Evolutionary conservation across 345 rosid genomes (phyloP), one percentile per base, ranked within the genome.

Genomic region (Erodium maritimum): DNA sequence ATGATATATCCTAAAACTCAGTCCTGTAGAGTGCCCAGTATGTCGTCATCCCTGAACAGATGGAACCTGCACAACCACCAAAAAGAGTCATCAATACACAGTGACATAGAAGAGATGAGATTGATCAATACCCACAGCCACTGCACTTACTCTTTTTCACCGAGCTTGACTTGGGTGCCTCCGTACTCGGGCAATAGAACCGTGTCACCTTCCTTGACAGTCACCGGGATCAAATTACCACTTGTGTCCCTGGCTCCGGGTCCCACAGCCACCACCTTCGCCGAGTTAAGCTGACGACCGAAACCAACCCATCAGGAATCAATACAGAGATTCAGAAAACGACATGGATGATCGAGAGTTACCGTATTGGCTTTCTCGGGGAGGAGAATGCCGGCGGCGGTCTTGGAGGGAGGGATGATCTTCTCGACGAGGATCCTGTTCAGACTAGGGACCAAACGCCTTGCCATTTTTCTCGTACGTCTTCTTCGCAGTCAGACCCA

Each of bases 131-230:
- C n/a, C n/a, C n/a, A n/a, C n/a, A n/a, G n/a, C n/a, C n/a, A n/a
- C n/a, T n/a, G n/a, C n/a, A 67, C 90, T 0, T 79, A 90, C 87
- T 87, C 93, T 58, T 84, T 82, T 17, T 90, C 95, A 17, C 78
- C 90, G 42, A 87, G 95, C 79, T 84, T 90, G 61, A 90, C 82
- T 45, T 78, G 77, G 2, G 88, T 77, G 21, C 97, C 97, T 0
- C 90, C 93, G 66, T 76, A 87, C 51, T 83, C 93, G 1, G 97
- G 95, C 69, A 90, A 69, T 54, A 90, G 97, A 56, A 87, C 97
- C 9, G 84, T 78, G 65, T 90, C 97, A 7, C 95, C 95, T 79
- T 90, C 95, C 76, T 87, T 90, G 0, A 90, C 79, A 1, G 81
- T 64, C 11, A 84, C 75, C 17, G 88, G 81, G 37, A 87, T 70